Evolutionary conservation across 2,329 filamentous ascomycete genomes (phyloP).

Genomic region (Aspergillus chevalieri): DNA sequence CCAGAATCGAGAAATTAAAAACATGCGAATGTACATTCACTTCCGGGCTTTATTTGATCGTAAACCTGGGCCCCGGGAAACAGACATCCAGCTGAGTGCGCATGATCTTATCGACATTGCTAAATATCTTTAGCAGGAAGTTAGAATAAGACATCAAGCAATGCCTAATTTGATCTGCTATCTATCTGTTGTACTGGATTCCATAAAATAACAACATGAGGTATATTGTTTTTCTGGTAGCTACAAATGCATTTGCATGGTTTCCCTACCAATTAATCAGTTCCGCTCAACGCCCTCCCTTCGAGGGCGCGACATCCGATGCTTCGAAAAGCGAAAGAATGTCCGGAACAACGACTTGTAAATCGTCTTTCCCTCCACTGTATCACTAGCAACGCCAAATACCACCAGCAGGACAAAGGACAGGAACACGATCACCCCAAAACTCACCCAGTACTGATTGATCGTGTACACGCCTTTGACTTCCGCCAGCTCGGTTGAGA

Average conservation of each 20-base stretch:
- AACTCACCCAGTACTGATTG: conserved; percentile 61
- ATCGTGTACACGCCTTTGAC: conserved; percentile 54
- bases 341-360: conserved; percentile 39
- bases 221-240: too few species aligned
- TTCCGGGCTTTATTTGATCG: too few species aligned
- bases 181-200: too few species aligned
- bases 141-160: too few species aligned
- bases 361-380: conserved; percentile 50
- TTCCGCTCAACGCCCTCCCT: not conserved
- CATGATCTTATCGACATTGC: too few species aligned
- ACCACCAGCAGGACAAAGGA: conserved; percentile 54
- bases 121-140: too few species aligned
- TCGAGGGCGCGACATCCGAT: conserved; percentile 16
- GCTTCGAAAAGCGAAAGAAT: conserved; percentile 29
- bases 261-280: not conserved
- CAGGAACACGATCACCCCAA: conserved; percentile 56
- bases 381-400: conserved; percentile 54
- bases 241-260: not conserved
- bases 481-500: conserved; percentile 59
- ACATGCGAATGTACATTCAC: too few species aligned
- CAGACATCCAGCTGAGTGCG: too few species aligned
- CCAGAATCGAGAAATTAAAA: too few species aligned
- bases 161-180: too few species aligned
- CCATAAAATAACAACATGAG: too few species aligned
- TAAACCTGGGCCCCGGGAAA: too few species aligned